Conservation (phyloP, 2,329 filamentous ascomycete genomes). For the Botrytis hyacinthi region DNA sequence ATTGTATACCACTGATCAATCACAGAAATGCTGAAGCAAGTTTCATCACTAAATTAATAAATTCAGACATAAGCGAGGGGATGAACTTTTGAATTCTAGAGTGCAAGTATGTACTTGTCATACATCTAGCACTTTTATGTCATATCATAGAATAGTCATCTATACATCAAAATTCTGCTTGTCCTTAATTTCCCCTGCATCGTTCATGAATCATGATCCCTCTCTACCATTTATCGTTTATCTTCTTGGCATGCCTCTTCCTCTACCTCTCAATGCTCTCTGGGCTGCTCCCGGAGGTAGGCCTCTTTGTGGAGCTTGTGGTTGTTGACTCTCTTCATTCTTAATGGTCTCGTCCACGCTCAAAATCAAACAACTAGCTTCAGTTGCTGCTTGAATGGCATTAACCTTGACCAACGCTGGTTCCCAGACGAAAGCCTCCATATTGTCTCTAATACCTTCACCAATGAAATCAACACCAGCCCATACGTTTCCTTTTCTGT, state of each 20-base stretch:
- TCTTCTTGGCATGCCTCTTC: slow-evolving; percentile 79
- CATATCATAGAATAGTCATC: slow-evolving; percentile 12
- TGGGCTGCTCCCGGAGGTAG: slow-evolving; percentile 83
- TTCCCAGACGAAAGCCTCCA: slow-evolving; percentile 97
- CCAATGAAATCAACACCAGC: slow-evolving; percentile 92
- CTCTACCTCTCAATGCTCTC: slow-evolving; percentile 77
- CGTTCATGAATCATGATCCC: slow-evolving; percentile 19
- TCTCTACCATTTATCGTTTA: slow-evolving; percentile 25
- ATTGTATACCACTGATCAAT: not conserved
- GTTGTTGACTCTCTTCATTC: slow-evolving; percentile 88
- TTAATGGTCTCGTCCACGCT: slow-evolving; percentile 98
- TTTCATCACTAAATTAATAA: not conserved
- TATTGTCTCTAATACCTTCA: slow-evolving; percentile 91
- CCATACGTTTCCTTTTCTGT: slow-evolving; percentile 90
- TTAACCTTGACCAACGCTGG: slow-evolving; percentile 95
- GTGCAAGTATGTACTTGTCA: slow-evolving; percentile 1
- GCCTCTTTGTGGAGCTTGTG: slow-evolving; percentile 74
- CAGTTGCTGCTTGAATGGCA: slow-evolving; percentile 91
- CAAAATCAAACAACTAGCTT: slow-evolving; percentile 92
- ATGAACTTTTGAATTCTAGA: not conserved
- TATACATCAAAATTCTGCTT: not conserved
- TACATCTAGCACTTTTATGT: slow-evolving; percentile 11
- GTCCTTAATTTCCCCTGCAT: not conserved
- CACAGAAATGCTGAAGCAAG: not conserved
- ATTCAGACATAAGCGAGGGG: not conserved